These are phyloP conservation scores for Barnettozyma populi DNA, from an alignment of 805 yeast species.

Conservation along the genomic window DNA sequence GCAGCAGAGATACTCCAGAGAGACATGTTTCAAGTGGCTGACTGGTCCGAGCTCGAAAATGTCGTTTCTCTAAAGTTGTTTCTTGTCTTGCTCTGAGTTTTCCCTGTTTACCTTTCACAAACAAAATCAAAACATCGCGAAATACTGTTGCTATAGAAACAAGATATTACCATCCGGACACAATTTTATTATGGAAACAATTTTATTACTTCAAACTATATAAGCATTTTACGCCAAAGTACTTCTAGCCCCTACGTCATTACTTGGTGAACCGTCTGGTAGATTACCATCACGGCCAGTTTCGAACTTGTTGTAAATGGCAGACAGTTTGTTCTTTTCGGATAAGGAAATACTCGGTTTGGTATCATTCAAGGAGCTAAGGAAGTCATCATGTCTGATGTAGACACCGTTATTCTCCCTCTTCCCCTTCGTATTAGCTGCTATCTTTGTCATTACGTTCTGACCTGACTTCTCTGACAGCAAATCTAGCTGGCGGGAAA, in stretches of 20 bases:
- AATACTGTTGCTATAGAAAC: neutral
- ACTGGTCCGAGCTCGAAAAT: too few relatives aligned
- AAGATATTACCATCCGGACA: too few relatives aligned
- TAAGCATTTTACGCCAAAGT: conserved; percentile 54
- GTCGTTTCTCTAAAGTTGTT: neutral
- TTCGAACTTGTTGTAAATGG: conserved; percentile 67
- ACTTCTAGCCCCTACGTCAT: conserved; percentile 78
- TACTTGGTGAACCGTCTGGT: conserved; percentile 80
- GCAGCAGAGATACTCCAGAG: conserved; percentile 28
- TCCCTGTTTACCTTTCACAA: conserved; percentile 11
- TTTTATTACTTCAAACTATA: too few relatives aligned
- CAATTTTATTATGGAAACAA: too few relatives aligned
- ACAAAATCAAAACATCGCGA: conserved; percentile 1
- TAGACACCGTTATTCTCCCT: conserved; percentile 30
- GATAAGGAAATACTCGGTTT: conserved; percentile 82
- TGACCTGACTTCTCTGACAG: conserved; percentile 15
- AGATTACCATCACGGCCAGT: conserved; percentile 78
- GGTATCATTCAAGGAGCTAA: conserved; percentile 63
- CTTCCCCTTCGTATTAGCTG: conserved; percentile 2
- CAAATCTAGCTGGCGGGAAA: conserved; percentile 39
- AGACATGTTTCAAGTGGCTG: conserved; percentile 16
- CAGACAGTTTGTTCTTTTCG: conserved; percentile 57
- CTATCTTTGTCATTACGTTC: conserved; percentile 1
- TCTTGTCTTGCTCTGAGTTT: conserved; percentile 9
- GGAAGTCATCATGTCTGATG: conserved; percentile 51